A percentile compares a stretch with the other conserved stretches of the same genome.
These are phyloP conservation scores for Nadsonia commutata DNA, from an alignment of 1,139 yeast species.

Conservation along the genomic window DNA sequence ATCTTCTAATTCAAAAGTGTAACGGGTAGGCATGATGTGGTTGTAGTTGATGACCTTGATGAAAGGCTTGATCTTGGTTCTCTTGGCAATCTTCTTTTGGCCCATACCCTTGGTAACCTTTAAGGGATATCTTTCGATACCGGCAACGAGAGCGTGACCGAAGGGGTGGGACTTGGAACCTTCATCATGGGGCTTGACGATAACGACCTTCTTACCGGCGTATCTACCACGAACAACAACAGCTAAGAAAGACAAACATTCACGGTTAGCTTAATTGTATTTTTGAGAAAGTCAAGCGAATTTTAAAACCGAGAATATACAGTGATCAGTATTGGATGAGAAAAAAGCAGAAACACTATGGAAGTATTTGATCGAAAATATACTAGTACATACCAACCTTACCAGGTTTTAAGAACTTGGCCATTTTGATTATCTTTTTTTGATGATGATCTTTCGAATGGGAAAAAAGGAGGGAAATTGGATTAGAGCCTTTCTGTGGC, in stretches of 20 bases:
- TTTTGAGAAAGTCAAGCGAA: no score
- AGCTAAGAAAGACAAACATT: conserved; percentile 47
- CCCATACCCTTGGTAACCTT: conserved; percentile 93
- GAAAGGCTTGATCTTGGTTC: conserved; percentile 98
- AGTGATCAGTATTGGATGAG: no score
- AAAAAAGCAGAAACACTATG: no score
- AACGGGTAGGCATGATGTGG: conserved; percentile 99
- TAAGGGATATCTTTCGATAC: conserved; percentile 97
- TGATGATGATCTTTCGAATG: neutral
- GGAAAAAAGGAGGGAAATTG: neutral
- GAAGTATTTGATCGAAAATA: neutral
- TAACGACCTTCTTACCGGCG: conserved; percentile 99
- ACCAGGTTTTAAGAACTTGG: conserved; percentile 7
- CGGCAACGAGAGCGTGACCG: conserved; percentile 99
- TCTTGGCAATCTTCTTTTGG: conserved; percentile 92
- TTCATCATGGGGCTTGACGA: conserved; percentile 96
- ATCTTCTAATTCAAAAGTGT: conserved; percentile 78
- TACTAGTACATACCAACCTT: conserved; percentile 6
- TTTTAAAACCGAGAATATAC: no score
- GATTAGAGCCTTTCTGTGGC: neutral
- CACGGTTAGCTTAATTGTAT: no score
- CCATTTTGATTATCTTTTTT: conserved; percentile 2
- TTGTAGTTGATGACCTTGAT: conserved; percentile 99
- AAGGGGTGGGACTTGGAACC: conserved; percentile 98
- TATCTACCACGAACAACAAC: conserved; percentile 99